phyloP scores from a whole-genome alignment of 208 protist species.

The Leishmania braziliensis region DNA sequence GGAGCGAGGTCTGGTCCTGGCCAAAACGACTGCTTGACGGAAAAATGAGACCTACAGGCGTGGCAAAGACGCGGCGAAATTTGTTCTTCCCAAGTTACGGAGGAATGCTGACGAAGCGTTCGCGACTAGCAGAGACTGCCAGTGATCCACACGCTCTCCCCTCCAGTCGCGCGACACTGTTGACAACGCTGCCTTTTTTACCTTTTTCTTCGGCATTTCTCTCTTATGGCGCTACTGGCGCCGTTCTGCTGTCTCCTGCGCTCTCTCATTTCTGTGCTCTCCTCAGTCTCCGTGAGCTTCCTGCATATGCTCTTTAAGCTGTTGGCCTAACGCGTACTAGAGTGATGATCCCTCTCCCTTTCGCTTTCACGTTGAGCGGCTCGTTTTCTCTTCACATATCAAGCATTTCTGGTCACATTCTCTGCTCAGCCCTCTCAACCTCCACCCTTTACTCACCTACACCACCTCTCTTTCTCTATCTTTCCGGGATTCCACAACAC shows the following conservation, averaged over 20 bases:
- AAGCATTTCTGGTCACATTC: background rate
- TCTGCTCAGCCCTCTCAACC: background rate
- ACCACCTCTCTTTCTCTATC: background rate
- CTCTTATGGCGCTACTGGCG: background rate
- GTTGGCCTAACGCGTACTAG: background rate
- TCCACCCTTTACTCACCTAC: background rate
- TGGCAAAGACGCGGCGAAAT: background rate
- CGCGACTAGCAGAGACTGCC: background rate
- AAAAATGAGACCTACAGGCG: background rate
- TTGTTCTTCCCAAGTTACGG: background rate
- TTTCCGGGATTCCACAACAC: background rate
- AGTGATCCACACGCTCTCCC: background rate
- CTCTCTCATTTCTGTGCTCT: background rate
- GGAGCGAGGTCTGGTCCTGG: background rate
- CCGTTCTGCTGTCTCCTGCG: background rate
- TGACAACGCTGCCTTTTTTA: background rate
- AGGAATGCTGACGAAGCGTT: background rate
- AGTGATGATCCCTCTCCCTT: background rate
- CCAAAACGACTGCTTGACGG: background rate
- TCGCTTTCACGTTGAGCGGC: background rate
- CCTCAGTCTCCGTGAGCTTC: background rate
- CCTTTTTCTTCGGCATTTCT: background rate
- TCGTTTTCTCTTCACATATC: background rate
- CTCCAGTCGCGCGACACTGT: background rate
- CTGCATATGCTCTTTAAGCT: background rate